Conservation (phyloP, 495 filamentous ascomycete species). For the Evernia prunastri region DNA sequence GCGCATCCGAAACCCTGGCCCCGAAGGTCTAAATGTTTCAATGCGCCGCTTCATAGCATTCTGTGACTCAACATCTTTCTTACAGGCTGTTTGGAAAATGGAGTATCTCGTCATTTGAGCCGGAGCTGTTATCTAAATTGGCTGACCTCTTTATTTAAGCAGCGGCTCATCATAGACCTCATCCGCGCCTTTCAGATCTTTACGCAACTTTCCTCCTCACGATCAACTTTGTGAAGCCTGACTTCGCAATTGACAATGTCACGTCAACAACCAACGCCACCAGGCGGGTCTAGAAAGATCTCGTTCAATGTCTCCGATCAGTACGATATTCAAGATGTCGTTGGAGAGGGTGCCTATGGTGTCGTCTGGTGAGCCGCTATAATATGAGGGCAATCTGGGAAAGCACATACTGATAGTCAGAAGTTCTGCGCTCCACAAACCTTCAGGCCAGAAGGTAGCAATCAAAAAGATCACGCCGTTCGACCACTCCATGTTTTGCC, state of each 20-base stretch:
- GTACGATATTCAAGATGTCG: slow-evolving; percentile 99
- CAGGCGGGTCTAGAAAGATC: slow-evolving; percentile 80
- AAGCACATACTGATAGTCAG: slow-evolving; percentile 23
- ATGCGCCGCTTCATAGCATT: not conserved
- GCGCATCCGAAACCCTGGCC: not conserved
- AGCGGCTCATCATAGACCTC: not conserved
- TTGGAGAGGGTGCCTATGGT: slow-evolving; percentile 97
- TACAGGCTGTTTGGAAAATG: not conserved
- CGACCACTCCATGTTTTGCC: slow-evolving; percentile 98
- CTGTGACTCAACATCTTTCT: not conserved
- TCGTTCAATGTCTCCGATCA: slow-evolving; percentile 99
- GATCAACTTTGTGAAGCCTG: not conserved
- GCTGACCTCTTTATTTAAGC: not conserved
- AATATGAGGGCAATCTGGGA: not conserved
- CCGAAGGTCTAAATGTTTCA: not conserved
- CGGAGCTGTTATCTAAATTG: too few species aligned
- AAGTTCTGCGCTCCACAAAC: slow-evolving; percentile 97
- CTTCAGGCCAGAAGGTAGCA: slow-evolving; percentile 95
- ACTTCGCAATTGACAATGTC: slow-evolving; percentile 35
- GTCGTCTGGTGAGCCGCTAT: slow-evolving; percentile 79
- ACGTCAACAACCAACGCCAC: slow-evolving; percentile 40
- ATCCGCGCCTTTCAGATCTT: not conserved
- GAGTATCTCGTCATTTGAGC: not conserved
- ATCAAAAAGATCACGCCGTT: slow-evolving; percentile 99
- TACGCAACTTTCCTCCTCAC: not conserved